Percentiles rank a stretch among this genome's conserved stretches.
phyloP scores from a whole-genome alignment of 2,329 filamentous ascomycete species.

The Biscogniauxia marginata region DNA sequence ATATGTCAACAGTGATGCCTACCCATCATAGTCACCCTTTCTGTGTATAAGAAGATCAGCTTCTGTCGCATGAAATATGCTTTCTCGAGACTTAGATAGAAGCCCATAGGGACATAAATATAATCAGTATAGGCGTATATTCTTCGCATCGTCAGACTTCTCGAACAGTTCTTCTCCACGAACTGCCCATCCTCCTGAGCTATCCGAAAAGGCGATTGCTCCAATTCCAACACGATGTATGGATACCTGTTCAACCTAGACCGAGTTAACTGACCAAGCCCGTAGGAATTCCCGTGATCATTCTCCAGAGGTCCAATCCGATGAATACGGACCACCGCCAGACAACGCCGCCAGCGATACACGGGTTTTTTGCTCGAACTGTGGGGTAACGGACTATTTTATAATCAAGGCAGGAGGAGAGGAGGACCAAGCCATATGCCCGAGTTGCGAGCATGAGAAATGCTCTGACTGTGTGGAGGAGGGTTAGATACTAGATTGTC shows the following conservation, averaged over 20 bases:
- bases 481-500: neutral
- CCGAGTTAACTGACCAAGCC: neutral
- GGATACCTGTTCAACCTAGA: constrained; percentile 6
- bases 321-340: neutral
- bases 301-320: neutral
- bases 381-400: neutral
- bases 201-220: neutral
- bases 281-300: no score
- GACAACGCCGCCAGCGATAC: neutral
- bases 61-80: neutral
- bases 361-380: neutral
- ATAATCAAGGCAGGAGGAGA: neutral
- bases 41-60: neutral
- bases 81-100: neutral
- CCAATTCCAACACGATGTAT: neutral
- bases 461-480: constrained; percentile 13
- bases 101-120: neutral
- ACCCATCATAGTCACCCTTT: neutral
- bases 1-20: neutral
- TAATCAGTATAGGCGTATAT: neutral
- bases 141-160: neutral
- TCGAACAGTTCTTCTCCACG: neutral
- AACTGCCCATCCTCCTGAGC: neutral
- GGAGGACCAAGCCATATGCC: neutral
- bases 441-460: neutral